Evolutionary conservation across 345 rosid genomes (phyloP), one percentile per base, ranked within the genome.

Genomic region (Carallia brachiata): DNA sequence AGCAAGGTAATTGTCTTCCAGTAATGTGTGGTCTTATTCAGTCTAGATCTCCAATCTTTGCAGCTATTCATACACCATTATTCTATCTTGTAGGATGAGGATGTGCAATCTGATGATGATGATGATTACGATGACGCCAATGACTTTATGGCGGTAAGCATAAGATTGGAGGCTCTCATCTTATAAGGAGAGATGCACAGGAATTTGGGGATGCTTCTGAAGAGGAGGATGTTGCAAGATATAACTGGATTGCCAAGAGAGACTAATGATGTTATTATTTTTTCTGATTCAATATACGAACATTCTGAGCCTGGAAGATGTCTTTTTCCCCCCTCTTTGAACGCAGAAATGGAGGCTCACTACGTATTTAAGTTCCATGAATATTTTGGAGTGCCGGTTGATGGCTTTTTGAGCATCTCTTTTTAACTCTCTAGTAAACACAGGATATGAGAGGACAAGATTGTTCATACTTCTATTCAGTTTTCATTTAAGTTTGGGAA

Each of bases 191-290:
- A 50, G 39, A 19, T 17, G 58, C 54, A 32, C 27, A 65, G 32
- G n/a, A 66, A 32, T 60, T 19, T 17, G 77, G 73, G 6, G 86
- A 66, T 17, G 92, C 75, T 37, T 62, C 31, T 9, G 87, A 76
- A 61, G 89, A 84, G 36, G 92, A 80, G 70, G 88, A 88, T 94
- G 98, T 82, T 94, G 84, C 81, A 89, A 72, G 82, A 76, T 69
- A 78, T 94, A 73, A 93, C 96, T 57, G 96, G 97, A 79, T 78
- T 93, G 90, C 92, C 93, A 6, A 80, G 78, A 59, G 93, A 85
- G 67, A 94, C 88, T 39, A 89, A 89, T 79, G 78, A 84, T 77
- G 95, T 97, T 93, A 83, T 23, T 7, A 3, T 23, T 23, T 23
- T 23, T 23, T 23, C 23, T 23, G 23, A 23, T 23, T 0, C 23